phyloP scores from a whole-genome alignment of 805 yeast species.

The Cephaloascus fragrans region DNA sequence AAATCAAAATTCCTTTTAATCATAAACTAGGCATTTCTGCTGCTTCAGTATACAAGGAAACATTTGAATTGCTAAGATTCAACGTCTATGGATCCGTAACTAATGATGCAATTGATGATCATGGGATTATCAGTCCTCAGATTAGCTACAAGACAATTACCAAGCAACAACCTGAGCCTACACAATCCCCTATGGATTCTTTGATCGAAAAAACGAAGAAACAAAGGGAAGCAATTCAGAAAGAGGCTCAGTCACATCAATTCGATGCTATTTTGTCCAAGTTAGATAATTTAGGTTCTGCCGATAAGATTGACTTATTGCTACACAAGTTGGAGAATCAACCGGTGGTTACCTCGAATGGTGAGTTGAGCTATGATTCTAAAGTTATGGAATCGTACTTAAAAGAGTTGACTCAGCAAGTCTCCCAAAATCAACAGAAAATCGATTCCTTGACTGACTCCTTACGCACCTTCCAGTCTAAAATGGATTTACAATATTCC shows the following conservation, averaged over 20 bases:
- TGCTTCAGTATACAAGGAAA: slow-evolving; percentile 34
- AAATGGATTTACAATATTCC: slow-evolving; percentile 18
- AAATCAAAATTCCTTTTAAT: slow-evolving; percentile 32
- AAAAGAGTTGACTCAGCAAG: background rate
- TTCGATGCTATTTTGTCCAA: background rate
- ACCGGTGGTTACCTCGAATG: background rate
- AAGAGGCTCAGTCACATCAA: slow-evolving; percentile 2
- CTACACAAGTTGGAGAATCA: background rate
- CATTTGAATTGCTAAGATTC: slow-evolving; percentile 55
- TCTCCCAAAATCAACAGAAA: background rate
- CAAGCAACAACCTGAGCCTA: slow-evolving; percentile 4
- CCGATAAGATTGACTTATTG: background rate
- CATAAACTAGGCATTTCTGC: slow-evolving; percentile 47
- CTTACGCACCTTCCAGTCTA: slow-evolving; percentile 3
- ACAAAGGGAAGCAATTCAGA: slow-evolving; percentile 10
- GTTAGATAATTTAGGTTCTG: background rate
- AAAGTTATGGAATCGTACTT: background rate
- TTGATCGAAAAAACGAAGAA: slow-evolving; percentile 24
- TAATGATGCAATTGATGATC: slow-evolving; percentile 48
- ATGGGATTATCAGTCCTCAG: slow-evolving; percentile 23
- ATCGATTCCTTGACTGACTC: background rate
- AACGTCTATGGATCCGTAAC: slow-evolving; percentile 44
- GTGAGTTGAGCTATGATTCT: background rate
- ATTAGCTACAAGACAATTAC: background rate
- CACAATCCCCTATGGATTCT: slow-evolving; percentile 19